These are phyloP conservation scores for Mycocalia duriaeana DNA, from an alignment of 1,284 basidiomycete species.

Conservation along the genomic window DNA sequence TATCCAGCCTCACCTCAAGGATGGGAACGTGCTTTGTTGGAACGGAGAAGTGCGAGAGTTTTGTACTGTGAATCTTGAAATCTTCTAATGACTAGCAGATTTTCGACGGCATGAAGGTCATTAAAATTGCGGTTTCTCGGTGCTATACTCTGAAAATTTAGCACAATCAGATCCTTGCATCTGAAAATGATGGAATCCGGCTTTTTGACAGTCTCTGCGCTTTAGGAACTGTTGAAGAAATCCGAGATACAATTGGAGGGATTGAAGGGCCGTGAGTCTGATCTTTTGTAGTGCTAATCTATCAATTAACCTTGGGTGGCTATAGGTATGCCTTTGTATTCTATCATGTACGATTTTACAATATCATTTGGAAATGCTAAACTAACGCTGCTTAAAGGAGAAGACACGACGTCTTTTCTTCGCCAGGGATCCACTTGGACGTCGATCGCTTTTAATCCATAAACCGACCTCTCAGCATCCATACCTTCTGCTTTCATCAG, in stretches of 20 bases:
- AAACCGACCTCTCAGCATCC: slow-evolving; percentile 43
- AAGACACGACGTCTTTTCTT: slow-evolving; percentile 57
- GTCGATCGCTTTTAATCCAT: slow-evolving; percentile 82
- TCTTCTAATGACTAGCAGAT: slow-evolving; percentile 48
- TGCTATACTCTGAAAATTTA: neutral
- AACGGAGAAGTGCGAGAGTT: slow-evolving; percentile 74
- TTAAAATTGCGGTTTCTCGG: slow-evolving; percentile 9
- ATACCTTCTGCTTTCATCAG: slow-evolving; percentile 61
- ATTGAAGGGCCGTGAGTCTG: slow-evolving; percentile 85
- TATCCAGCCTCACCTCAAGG: slow-evolving; percentile 66
- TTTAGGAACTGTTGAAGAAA: slow-evolving; percentile 34
- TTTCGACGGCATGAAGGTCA: slow-evolving; percentile 71
- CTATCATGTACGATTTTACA: slow-evolving; percentile 65
- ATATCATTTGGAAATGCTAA: no score
- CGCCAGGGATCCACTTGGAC: slow-evolving; percentile 85
- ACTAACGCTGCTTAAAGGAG: no score
- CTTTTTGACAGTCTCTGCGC: slow-evolving; percentile 52
- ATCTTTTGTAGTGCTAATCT: neutral
- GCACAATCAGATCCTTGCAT: slow-evolving; percentile 34
- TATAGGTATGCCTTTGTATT: slow-evolving; percentile 80
- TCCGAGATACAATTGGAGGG: slow-evolving; percentile 48
- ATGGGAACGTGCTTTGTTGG: slow-evolving; percentile 75
- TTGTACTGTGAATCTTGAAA: neutral
- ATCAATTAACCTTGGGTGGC: slow-evolving; percentile 1
- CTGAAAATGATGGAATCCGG: slow-evolving; percentile 77